Evolutionary conservation across 1,139 yeast genomes (phyloP), one percentile per base, ranked within the genome.

Genomic region (Yamadazyma jaroonii): DNA sequence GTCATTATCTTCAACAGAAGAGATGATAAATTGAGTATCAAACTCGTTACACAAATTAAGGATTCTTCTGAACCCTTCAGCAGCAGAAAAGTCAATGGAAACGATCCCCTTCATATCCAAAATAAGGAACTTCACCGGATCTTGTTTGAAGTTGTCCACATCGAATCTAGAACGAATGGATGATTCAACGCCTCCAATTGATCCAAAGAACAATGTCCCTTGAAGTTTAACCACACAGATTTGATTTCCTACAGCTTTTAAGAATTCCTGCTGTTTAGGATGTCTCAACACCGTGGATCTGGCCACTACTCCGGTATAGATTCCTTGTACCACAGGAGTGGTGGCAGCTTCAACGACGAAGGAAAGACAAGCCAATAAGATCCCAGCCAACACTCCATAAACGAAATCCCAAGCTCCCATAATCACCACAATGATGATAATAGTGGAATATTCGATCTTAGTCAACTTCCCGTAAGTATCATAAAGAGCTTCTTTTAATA

Each of bases 351-450:
- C 95, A 35, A 90, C 84, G 13, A 92, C 89, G 66, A 89, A 92
- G 22, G 94, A 85, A 48, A 89, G 77, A 58, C 97, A 90, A 0
- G 98, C 97, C 40, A 92, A 70, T 32, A 92, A 67, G 29, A 92
- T 85, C 40, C 98, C 98, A 20, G 85, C 90, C 39, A 92, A 67
- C 30, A 92, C 88, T 39, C 98, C 98, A 48, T 81, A 75, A 6
- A 92, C 98, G 60, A 92, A 92, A 61, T 92, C 98, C 74, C 87
- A 84, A 2, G 85, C 83, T 3, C 97, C 98, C 98, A 94, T 92
- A 0, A 92, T 84, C 21, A 88, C 66, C 17, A 94, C 95, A 50
- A 92, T 92, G 9, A 84, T 80, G 6, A 84, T 62, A 44, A 92
- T 85, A 2, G 98, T 92, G 31, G 78, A 53, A 57, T 92, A 92